A percentile compares a stretch with the other conserved stretches of the same genome.
Conservation (phyloP, 176 grass and related monocot genomes). For the Oryza longistaminata region DNA sequence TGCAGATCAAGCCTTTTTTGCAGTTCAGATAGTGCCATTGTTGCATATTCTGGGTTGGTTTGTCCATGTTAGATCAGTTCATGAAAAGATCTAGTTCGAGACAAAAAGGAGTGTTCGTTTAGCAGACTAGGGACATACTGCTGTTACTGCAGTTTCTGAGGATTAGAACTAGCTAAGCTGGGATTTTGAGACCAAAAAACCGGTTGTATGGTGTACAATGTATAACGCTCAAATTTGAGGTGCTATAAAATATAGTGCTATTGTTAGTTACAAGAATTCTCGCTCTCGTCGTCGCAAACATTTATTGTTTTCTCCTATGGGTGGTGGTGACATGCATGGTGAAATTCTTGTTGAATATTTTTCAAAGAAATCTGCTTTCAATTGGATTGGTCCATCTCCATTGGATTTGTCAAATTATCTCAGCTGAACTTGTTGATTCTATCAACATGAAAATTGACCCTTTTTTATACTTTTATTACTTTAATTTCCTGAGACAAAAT, state of each 20-base stretch:
- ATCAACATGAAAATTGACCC: not conserved
- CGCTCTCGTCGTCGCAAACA: not conserved
- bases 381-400: not conserved
- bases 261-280: constrained; percentile 15
- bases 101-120: not conserved
- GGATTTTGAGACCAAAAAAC: not conserved
- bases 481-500: not conserved
- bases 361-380: not conserved
- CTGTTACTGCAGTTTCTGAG: constrained; percentile 30
- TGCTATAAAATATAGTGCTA: constrained; percentile 36
- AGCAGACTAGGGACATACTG: constrained; percentile 17
- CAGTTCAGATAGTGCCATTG: not conserved
- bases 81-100: not conserved
- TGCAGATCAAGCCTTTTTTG: not conserved
- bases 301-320: constrained; percentile 13
- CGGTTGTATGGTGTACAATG: constrained; percentile 31
- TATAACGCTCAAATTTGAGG: constrained; percentile 22
- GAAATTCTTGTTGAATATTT: constrained; percentile 17
- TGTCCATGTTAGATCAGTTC: not conserved
- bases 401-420: not conserved
- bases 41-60: constrained; percentile 4
- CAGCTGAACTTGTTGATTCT: not conserved
- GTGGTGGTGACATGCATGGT: constrained; percentile 7
- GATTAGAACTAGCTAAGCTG: constrained; percentile 13
- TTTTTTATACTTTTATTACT: not conserved